Evolutionary conservation across 2,329 filamentous ascomycete species (phyloP).

Genomic region (Falciphora oryzae): DNA sequence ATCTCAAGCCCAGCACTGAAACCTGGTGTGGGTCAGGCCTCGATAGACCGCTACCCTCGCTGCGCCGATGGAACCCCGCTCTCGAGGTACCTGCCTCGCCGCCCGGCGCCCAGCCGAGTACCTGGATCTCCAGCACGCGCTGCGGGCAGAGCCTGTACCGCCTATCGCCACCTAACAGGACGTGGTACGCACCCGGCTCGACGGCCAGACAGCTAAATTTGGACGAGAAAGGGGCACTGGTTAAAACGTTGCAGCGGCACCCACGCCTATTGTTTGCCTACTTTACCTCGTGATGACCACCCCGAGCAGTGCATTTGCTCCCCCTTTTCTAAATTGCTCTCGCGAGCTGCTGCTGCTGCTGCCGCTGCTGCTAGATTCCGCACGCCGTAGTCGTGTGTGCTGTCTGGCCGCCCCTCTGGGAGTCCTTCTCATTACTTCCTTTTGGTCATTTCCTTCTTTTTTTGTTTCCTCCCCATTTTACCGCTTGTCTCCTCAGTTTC

Average conservation of each 20-base stretch:
- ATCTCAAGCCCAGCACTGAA: constrained; percentile 4
- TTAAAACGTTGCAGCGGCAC: constrained; percentile 6
- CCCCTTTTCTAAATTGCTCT: not conserved
- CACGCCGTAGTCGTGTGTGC: constrained; percentile 4
- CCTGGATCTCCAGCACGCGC: not conserved
- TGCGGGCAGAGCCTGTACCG: not conserved
- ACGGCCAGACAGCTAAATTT: constrained; percentile 6
- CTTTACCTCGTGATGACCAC: constrained; percentile 10
- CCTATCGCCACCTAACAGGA: not conserved
- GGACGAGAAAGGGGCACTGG: constrained; percentile 1
- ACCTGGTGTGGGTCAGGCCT: constrained; percentile 8
- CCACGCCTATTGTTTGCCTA: not conserved
- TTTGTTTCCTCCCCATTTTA: not conserved
- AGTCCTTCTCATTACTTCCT: not conserved
- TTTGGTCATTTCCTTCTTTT: not conserved
- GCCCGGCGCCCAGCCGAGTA: not conserved
- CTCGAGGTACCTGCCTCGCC: not conserved
- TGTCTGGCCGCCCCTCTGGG: not conserved
- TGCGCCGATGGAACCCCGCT: not conserved
- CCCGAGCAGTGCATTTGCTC: not conserved
- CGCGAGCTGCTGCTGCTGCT: not conserved
- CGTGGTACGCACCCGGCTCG: constrained; percentile 1
- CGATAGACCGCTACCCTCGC: constrained; percentile 2
- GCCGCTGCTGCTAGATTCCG: constrained; percentile 1
- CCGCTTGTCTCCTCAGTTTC: constrained; percentile 6